Conservation (phyloP, 2,329 filamentous ascomycete genomes). For the Lasiodiplodia sp. region DNA sequence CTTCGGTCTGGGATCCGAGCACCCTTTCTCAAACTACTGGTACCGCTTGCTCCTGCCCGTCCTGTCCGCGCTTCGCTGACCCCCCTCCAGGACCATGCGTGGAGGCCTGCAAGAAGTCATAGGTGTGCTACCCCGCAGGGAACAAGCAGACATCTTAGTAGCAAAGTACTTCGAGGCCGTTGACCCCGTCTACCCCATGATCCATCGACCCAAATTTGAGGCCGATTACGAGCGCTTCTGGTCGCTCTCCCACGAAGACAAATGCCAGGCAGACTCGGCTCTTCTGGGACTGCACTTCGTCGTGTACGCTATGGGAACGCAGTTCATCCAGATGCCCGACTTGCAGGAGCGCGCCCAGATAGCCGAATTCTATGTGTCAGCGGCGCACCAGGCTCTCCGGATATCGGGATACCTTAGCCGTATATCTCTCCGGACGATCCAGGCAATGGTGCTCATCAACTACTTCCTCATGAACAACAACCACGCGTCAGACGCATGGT, state of each 20-base stretch:
- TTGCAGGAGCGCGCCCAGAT: constrained; percentile 73
- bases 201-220: constrained; percentile 77
- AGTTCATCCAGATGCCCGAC: constrained; percentile 70
- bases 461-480: constrained; percentile 90
- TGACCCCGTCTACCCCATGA: constrained; percentile 82
- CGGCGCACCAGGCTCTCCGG: constrained; percentile 77
- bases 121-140: constrained; percentile 75
- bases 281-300: constrained; percentile 77
- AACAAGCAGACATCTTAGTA: constrained; percentile 74
- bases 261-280: constrained; percentile 68
- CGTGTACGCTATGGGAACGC: constrained; percentile 79
- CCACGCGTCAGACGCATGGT: constrained; percentile 82
- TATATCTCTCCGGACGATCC: constrained; percentile 74
- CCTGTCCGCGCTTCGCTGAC: not conserved
- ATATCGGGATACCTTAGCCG: constrained; percentile 79
- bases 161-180: constrained; percentile 66
- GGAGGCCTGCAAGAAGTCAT: constrained; percentile 79
- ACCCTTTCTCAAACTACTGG: constrained; percentile 86
- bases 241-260: constrained; percentile 66
- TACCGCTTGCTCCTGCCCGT: not conserved
- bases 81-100: constrained; percentile 63
- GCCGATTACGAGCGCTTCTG: constrained; percentile 82
- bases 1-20: constrained; percentile 80
- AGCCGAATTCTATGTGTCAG: constrained; percentile 82
- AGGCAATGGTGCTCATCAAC: constrained; percentile 81